Conservation (phyloP, 2,329 filamentous ascomycete genomes). For the Endothia cerciana region DNA sequence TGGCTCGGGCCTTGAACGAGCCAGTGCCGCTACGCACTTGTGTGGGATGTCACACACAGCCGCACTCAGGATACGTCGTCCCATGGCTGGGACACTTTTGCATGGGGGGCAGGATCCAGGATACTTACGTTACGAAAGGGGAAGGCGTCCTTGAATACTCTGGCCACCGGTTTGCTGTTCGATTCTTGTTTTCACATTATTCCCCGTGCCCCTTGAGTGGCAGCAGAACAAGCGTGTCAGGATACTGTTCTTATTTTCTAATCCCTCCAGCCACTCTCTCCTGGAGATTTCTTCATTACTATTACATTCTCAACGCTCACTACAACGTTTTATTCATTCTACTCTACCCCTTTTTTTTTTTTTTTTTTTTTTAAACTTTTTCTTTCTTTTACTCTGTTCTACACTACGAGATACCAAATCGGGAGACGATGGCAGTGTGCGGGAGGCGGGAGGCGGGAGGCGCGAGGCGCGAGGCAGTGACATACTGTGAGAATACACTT, state of each 20-base stretch:
- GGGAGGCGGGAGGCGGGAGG: neutral
- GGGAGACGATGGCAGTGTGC: too few relatives aligned
- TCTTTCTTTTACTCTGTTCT: slow-evolving; percentile 17
- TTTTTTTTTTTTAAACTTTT: too few relatives aligned
- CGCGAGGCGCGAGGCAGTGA: neutral
- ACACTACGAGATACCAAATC: slow-evolving; percentile 13
- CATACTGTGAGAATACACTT: slow-evolving; percentile 3
- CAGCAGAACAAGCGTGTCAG: slow-evolving; percentile 25
- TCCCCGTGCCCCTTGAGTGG: slow-evolving; percentile 26
- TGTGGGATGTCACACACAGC: neutral
- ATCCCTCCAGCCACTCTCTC: slow-evolving; percentile 26
- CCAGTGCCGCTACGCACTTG: neutral
- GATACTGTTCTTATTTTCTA: slow-evolving; percentile 24
- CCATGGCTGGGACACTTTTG: slow-evolving; percentile 15
- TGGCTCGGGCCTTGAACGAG: neutral
- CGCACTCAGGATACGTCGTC: slow-evolving; percentile 19
- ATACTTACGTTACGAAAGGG: slow-evolving; percentile 15
- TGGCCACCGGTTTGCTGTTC: slow-evolving; percentile 7
- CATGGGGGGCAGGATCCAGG: neutral
- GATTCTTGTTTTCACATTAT: slow-evolving; percentile 15
- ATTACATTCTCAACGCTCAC: slow-evolving; percentile 19
- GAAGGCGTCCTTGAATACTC: slow-evolving; percentile 14
- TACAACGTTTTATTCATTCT: slow-evolving; percentile 4
- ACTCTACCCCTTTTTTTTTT: slow-evolving; percentile 19
- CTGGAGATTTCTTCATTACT: slow-evolving; percentile 14